Base-by-base conservation (phyloP, 2,329 filamentous ascomycete species). In the Penicillium sp. region DNA sequence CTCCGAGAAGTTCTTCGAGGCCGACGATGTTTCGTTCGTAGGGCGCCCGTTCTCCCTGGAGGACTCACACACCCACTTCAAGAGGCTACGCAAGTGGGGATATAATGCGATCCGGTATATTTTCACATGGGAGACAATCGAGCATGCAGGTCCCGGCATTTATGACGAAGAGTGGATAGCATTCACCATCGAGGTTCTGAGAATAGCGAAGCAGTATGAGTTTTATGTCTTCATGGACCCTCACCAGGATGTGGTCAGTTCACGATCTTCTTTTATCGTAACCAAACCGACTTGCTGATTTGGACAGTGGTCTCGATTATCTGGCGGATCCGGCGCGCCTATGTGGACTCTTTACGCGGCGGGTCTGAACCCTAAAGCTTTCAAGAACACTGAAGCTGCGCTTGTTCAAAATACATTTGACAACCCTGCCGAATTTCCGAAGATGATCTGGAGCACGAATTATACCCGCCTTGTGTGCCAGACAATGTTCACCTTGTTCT, bases 371-470 rank as follows among this genome's bases (percentile, higher is more conserved):
- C 95, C 95, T 0, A 84, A 89, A 73, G 88, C 85, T 65, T 97
- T 99, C 70, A 87, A 88, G 54, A 87, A 86, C 19, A 99, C 93
- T 14, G 90, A 97, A 76, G 94, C 94, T 4, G 92, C 95, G 39
- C 85, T 98, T 60, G 94, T 99, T 6, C 95, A 99, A 54, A 99
- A 98, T 70, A 96, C 91, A 2, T 97, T 91, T 72, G 87, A 91
- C 10, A 85, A 96, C 19, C 92, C 93, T 9, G 88, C 88, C 27
- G 84, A 88, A 1, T 99, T 94, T 66, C 95, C 95, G 24, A 98
- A 97, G 79, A 99, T 99, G 96, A 94, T 98, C 58, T 99, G 95
- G 95, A 92, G 94, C 16, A 98, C 96, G 53, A 99, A 99, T 73
- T 99, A 99, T 76, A 90, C 87, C 61, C 86, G 95, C 24, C 82